These are phyloP conservation scores for Polytrichum commune DNA, from an alignment of 225 moss, liverwort and hornwort genomes.

Conservation along the genomic window DNA sequence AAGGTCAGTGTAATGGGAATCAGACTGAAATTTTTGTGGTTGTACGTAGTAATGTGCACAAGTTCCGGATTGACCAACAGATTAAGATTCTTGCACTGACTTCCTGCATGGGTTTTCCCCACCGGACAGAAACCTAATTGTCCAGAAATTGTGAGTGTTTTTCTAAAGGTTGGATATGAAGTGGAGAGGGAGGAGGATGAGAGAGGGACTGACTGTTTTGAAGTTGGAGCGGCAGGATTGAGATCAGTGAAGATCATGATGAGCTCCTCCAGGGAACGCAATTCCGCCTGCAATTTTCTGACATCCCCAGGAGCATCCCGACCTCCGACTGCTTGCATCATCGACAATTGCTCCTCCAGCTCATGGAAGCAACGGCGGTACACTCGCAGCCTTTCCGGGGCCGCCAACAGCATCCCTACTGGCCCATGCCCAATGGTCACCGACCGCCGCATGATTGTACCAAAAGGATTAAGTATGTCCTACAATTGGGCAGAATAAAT, in stretches of 20 bases:
- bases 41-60: no score
- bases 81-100: no score
- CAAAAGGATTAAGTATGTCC: no score
- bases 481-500: no score
- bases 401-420: conserved; percentile 38
- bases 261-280: conserved; percentile 59
- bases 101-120: no score
- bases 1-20: no score
- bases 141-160: neutral
- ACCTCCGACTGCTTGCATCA: conserved; percentile 31
- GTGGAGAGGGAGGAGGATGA: neutral
- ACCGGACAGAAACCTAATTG: no score
- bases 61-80: no score
- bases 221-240: conserved; percentile 24
- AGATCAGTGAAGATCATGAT: conserved; percentile 68
- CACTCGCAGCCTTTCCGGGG: conserved; percentile 52
- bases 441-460: conserved; percentile 33
- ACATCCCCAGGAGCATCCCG: conserved; percentile 20
- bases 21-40: no score
- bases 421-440: conserved; percentile 21
- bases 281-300: conserved; percentile 39
- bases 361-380: conserved; percentile 66
- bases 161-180: neutral
- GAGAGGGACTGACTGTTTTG: conserved; percentile 47
- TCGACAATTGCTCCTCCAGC: conserved; percentile 47